Evolutionary conservation across 2,329 filamentous ascomycete species (phyloP), one percentile per base, ranked within the genome.

Genomic region (Coniochaeta hoffmannii): DNA sequence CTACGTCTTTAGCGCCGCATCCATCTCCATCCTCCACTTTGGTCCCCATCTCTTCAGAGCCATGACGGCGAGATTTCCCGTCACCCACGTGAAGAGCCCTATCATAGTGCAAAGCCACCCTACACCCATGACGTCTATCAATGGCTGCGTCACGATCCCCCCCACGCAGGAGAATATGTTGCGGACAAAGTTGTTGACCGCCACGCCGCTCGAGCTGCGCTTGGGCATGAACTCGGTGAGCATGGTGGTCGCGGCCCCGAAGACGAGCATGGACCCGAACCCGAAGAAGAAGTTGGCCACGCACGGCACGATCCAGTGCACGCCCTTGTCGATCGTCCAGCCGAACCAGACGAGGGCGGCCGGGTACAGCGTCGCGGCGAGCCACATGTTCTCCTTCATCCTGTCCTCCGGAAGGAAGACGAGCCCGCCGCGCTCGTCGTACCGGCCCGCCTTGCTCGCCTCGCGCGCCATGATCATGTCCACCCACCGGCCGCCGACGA

Each of bases 201-300:
- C 90, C 3, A 93, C 87, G 1, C 88, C 89, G 11, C 81, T 81
- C 4, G 84, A 88, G 52, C 85, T 86, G 59, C 80, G 78, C 41
- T 82, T 78, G 14, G 88, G 88, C 77, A 93, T 86, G 65, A 93
- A 91, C 65, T 94, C 89, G 0, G 89, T 93, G 61, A 94, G 74
- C 87, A 94, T 91, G 0, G 90, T 94, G 0, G 88, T 91, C 0
- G 82, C 77, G 62, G 83, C 79, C 51, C 82, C 80, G 70, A 89
- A 91, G 30, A 91, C 85, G 4, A 94, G 76, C 90, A 95, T 94
- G 31, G 81, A 86, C 2, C 87, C 86, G 3, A 88, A 62, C 15
- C 90, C 90, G 63, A 93, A 94, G 66, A 86, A 80, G 68, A 90
- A 88, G 41, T 86, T 84, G 24, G 85, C 83, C 36, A 88, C 75